Percentiles rank a stretch among this genome's conserved stretches.
Conservation (phyloP, 352 stramenopile genomes). For the Globisporangium lucens region DNA sequence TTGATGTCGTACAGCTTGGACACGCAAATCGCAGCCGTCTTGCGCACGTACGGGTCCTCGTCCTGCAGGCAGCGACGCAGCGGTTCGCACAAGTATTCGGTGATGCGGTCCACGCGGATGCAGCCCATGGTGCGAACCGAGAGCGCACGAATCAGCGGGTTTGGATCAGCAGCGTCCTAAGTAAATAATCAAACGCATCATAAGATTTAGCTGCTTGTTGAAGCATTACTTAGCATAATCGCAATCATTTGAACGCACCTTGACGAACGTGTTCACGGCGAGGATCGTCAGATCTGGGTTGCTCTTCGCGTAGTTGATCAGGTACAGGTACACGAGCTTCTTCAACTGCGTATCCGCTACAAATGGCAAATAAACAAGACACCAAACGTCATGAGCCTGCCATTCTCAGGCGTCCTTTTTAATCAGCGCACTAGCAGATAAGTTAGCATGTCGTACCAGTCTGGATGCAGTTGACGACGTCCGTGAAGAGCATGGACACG, state of each 20-base stretch:
- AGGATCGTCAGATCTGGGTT: constrained; percentile 99
- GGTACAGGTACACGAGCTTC: constrained; percentile 99
- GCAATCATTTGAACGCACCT: constrained; percentile 21
- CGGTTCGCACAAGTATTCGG: constrained; percentile 98
- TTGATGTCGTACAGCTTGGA: constrained; percentile 99
- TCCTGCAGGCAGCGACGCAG: constrained; percentile 92
- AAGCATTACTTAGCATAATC: background rate
- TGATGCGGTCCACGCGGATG: constrained; percentile 99
- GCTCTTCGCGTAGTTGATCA: constrained; percentile 99
- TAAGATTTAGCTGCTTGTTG: background rate
- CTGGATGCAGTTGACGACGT: constrained; percentile 99
- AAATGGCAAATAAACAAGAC: constrained; percentile 2
- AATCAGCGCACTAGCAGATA: too few species aligned
- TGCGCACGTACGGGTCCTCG: constrained; percentile 98
- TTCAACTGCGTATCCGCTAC: constrained; percentile 97
- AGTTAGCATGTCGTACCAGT: constrained; percentile 61
- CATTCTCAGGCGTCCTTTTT: too few species aligned
- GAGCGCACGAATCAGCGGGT: constrained; percentile 95
- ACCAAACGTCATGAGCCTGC: background rate
- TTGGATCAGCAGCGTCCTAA: constrained; percentile 82
- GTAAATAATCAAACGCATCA: background rate
- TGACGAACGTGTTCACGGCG: constrained; percentile 99
- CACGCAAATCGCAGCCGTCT: constrained; percentile 99
- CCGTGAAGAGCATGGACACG: constrained; percentile 98
- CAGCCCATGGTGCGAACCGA: constrained; percentile 99